Base-by-base conservation (phyloP, 73 alveolate genomes). In the Paramecium caudatum region DNA sequence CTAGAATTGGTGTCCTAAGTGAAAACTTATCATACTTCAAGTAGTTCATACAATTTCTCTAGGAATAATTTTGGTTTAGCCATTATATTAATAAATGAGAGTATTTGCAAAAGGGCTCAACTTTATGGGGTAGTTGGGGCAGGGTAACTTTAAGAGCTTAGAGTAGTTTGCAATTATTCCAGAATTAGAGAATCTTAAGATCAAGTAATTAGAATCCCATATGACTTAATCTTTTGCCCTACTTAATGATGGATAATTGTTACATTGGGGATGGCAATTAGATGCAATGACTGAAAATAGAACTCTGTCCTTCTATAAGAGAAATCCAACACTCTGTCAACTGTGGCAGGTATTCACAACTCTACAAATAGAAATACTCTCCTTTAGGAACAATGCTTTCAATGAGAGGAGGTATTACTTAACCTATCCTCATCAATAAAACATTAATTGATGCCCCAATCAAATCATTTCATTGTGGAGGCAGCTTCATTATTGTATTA, bases 91-190 rank as follows among this genome's bases (percentile, higher is more conserved):
- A 74, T 74, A 36, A 41, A 74, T 65, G 83, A 65, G 43, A 74
- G 88, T 74, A 30, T 74, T 27, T 74, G 88, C 88, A 37, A 74
- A 45, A 37, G 88, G 88, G 46, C 32, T 74, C 25, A 74, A 74
- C 43, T 74, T 74, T 39, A 74, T 74, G 88, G 88, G 88, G 32
- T 74, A 74, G 32, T 74, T 74, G 68, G 88, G 69, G 7, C 32
- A 41, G 21, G 88, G 88, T 2, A 37, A 74, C 43, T 41, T 19
- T 8, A 43, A 74, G 19, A 74, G 65, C 21, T 9, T 74, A 15
- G 39, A 74, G 43, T 32, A 45, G 0, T 74, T 74, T 45, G 88
- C 68, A 41, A 8, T 21, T 1, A 23, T 74, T 0, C 88, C 88
- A n/a, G 62, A 74, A 21, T 19, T 74, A 21, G 8, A 37, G 21